Evolutionary conservation across 1,284 basidiomycete species (phyloP), one percentile per base, ranked within the genome.

Genomic region (Calocybe gambosa): DNA sequence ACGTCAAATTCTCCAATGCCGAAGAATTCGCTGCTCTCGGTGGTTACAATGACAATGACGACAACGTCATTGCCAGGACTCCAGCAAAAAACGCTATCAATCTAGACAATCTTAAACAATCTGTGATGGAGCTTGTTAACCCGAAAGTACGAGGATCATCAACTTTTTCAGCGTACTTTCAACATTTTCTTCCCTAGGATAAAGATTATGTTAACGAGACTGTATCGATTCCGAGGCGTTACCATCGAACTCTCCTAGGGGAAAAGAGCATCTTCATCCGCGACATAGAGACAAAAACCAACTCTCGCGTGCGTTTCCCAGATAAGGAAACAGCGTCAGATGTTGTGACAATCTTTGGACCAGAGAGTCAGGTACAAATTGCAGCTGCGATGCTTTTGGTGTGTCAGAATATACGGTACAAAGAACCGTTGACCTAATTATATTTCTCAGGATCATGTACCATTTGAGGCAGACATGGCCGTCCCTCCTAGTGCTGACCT

Each of bases 1-100:
- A 98, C 68, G 96, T 99, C 69, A 99, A 99, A 70, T 99, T 99
- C 62, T 94, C 92, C 35, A 99, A 98, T 64, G 93, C 93, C 5
- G 94, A 98, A 57, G 96, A 99, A 66, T 98, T 95, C 65, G 93
- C 93, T 37, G 83, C 88, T 8, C 75, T 96, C 48, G 95, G 93
- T 26, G 94, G 94, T 12, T 97, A 98, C 67, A 82, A 90, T 58
- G 93, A 99, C 67, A 96, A 96, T 64, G 95, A 98, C 63, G 95
- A 99, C 70, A 99, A 99, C 60, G 95, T 99, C 43, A 84, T 99
- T 37, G 95, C 95, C 16, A 80, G 95, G 40, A 99, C 95, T 2
- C 95, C 95, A 5, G 93, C 93, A 36, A 99, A 99, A 78, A 99
- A 99, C 62, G 91, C 92, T 7, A 85, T 88, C 63, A 96, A 95